Evolutionary conservation across 2,329 filamentous ascomycete species (phyloP), one percentile per base, ranked within the genome.

Genomic region (Pseudogymnoascus verrucosus): DNA sequence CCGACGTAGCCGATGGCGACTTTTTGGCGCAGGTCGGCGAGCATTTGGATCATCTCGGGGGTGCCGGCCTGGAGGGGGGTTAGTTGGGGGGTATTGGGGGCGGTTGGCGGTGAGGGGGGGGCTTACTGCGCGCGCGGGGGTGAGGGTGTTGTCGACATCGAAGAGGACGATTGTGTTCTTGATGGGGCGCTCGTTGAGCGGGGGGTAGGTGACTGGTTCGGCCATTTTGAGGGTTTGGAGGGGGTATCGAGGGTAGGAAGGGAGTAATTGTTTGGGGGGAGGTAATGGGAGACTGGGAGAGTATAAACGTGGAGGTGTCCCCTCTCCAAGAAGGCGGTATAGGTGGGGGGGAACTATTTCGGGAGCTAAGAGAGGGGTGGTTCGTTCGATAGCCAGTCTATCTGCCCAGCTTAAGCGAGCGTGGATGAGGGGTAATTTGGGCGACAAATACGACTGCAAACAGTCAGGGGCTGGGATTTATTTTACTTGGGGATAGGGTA

Each of bases 131-230:
- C 95, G 87, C 54, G 95, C 88, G 44, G 87, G 89, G 14, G 92
- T 95, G 70, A 99, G 85, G 31, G 95, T 97, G 73, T 86, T 90
- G 76, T 99, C 95, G 65, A 99, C 95, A 78, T 99, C 95, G 78
- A 99, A 99, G 68, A 99, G 88, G 73, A 86, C 88, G 77, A 99
- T 90, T 68, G 93, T 98, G 82, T 95, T 91, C 80, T 93, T 91
- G 77, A 97, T 79, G 47, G 91, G 90, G 69, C 95, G 91, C 72
- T 93, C 82, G 75, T 88, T 84, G 69, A 98, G 85, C 67, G 91
- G 85, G 64, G 92, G 89, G 78, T 71, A 74, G 37, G 60, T 44
- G 4, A 65, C 65, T 64, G 66, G 11, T 40, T 61, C 59, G 39
- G 59, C 39, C 59, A 61, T 61, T 39, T 61, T 61, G 34, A 19